Conservation (phyloP, 2,329 filamentous ascomycete species). For the Fusarium sp. region DNA sequence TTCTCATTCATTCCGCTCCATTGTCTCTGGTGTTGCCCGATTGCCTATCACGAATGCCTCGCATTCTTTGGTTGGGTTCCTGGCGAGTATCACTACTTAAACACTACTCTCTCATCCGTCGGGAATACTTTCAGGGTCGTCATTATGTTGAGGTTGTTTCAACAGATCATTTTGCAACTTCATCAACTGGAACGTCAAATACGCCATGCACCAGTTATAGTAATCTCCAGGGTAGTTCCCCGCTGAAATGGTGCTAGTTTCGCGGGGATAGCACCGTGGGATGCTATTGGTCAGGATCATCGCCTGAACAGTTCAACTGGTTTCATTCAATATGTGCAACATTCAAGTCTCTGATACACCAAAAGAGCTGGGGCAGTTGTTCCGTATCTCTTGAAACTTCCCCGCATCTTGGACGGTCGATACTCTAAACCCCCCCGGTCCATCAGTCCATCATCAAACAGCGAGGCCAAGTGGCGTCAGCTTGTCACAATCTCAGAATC, state of each 20-base stretch:
- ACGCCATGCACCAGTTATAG: constrained; percentile 6
- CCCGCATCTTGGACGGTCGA: constrained; percentile 34
- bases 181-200: constrained; percentile 2
- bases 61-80: background rate
- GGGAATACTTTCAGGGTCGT: background rate
- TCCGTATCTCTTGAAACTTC: constrained; percentile 26
- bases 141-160: constrained; percentile 15
- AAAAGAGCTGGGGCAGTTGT: constrained; percentile 7
- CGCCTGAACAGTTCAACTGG: background rate
- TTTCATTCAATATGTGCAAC: constrained; percentile 20
- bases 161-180: constrained; percentile 8
- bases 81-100: too few species aligned
- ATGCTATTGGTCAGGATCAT: constrained; percentile 32
- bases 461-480: constrained; percentile 1
- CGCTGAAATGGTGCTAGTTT: constrained; percentile 17
- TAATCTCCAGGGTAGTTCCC: constrained; percentile 33
- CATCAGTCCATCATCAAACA: background rate
- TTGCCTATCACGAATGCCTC: background rate
- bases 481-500: constrained; percentile 6
- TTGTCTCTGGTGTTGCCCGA: background rate
- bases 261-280: constrained; percentile 30
- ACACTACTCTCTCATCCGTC: too few species aligned
- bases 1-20: background rate
- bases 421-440: constrained; percentile 1
- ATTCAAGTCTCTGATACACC: constrained; percentile 7